A percentile compares a stretch with the other conserved stretches of the same genome.
phyloP scores from a whole-genome alignment of 768 basidiomycete genomes.

The Leccinum imitatum region DNA sequence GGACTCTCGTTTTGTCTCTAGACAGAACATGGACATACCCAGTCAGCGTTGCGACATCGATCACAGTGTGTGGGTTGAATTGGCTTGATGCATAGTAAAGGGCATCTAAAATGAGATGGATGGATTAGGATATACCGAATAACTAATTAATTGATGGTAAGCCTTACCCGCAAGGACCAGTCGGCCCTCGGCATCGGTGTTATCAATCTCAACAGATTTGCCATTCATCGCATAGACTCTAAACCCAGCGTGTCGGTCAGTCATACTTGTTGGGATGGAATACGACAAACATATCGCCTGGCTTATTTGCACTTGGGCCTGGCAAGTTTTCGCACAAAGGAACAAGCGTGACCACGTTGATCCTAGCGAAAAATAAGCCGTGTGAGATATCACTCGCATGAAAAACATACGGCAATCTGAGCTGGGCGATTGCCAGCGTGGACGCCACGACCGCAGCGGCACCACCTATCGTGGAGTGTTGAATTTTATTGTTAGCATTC shows the following conservation, averaged over 20 bases:
- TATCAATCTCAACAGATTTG: conserved; percentile 83
- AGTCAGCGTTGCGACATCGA: conserved; percentile 88
- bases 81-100: conserved; percentile 78
- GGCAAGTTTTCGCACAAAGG: conserved; percentile 89
- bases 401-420: conserved; percentile 67
- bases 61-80: conserved; percentile 77
- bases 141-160: not conserved
- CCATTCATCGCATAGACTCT: conserved; percentile 88
- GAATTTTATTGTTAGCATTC: not conserved
- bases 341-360: conserved; percentile 72
- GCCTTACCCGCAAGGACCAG: conserved; percentile 66
- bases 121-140: not conserved
- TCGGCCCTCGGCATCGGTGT: conserved; percentile 84
- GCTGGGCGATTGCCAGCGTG: conserved; percentile 75
- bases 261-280: not conserved
- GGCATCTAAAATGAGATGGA: conserved; percentile 50
- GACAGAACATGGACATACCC: conserved; percentile 43
- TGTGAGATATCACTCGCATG: not conserved
- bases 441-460: conserved; percentile 77
- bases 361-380: conserved; percentile 35
- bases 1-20: not conserved
- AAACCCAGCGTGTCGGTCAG: not conserved
- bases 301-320: conserved; percentile 63
- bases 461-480: conserved; percentile 46
- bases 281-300: conserved; percentile 72